Conservation (phyloP, 2,329 filamentous ascomycete genomes). For the Pseudogymnoascus sp. region DNA sequence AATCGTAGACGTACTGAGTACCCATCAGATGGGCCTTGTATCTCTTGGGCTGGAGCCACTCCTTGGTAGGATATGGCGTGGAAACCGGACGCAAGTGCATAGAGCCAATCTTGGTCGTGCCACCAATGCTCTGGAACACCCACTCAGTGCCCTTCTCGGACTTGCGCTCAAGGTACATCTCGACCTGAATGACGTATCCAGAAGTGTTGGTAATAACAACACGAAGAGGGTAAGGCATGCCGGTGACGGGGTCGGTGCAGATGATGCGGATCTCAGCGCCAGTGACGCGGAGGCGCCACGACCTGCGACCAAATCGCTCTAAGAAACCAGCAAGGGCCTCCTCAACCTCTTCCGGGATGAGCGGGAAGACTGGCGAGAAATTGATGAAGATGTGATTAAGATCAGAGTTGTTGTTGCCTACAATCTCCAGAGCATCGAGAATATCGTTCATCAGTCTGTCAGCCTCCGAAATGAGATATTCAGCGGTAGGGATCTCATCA, state of each 20-base stretch:
- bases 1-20: constrained; percentile 98
- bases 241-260: constrained; percentile 82
- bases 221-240: constrained; percentile 81
- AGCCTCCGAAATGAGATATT: constrained; percentile 96
- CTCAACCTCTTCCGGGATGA: constrained; percentile 83
- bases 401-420: constrained; percentile 98
- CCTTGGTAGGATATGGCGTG: constrained; percentile 94
- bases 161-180: constrained; percentile 96
- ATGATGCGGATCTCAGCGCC: constrained; percentile 98
- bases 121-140: constrained; percentile 97
- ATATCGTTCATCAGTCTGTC: constrained; percentile 97
- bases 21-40: constrained; percentile 99
- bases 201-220: constrained; percentile 98
- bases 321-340: constrained; percentile 90
- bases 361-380: constrained; percentile 93
- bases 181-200: constrained; percentile 93
- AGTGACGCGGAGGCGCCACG: constrained; percentile 92
- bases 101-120: constrained; percentile 86
- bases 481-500: constrained; percentile 95
- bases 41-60: constrained; percentile 95
- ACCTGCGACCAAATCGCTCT: constrained; percentile 88
- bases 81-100: constrained; percentile 90
- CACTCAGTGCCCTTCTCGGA: constrained; percentile 90
- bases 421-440: constrained; percentile 93
- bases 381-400: constrained; percentile 99